Evolutionary conservation across 2,329 filamentous ascomycete species (phyloP).

Genomic region (Talaromyces sp.): DNA sequence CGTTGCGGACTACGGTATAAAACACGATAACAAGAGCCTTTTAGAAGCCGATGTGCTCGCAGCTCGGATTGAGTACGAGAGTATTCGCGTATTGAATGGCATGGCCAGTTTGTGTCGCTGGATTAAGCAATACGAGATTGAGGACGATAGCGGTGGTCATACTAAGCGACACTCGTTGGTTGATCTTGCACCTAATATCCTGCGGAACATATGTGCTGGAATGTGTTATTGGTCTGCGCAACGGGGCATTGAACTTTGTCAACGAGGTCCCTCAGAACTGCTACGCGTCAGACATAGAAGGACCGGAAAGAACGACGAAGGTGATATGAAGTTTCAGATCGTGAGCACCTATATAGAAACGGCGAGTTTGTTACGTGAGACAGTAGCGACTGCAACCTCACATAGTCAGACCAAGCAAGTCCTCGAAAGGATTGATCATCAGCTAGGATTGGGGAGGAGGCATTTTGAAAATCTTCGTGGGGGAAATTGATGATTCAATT

Average conservation of each 20-base stretch:
- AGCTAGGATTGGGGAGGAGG: background rate
- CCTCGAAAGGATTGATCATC: background rate
- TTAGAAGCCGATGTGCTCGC: background rate
- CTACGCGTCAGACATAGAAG: background rate
- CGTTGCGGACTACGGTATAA: background rate
- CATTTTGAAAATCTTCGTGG: background rate
- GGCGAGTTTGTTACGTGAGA: background rate
- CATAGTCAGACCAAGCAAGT: background rate
- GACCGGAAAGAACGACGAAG: background rate
- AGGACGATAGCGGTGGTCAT: background rate
- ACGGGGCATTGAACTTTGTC: background rate
- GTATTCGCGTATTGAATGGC: background rate
- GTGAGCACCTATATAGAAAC: background rate
- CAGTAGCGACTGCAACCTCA: background rate
- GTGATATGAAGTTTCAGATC: background rate
- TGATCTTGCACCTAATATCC: conserved; percentile 2
- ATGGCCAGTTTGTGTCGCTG: background rate
- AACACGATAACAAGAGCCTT: background rate
- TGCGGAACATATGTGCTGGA: conserved; percentile 4
- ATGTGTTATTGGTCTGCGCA: background rate
- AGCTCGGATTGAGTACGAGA: background rate
- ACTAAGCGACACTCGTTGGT: background rate
- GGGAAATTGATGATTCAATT: background rate
- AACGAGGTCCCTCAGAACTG: background rate
- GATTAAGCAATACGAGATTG: background rate